Base-by-base conservation (phyloP, 2,329 filamentous ascomycete genomes). In the Diaporthe caulivora region DNA sequence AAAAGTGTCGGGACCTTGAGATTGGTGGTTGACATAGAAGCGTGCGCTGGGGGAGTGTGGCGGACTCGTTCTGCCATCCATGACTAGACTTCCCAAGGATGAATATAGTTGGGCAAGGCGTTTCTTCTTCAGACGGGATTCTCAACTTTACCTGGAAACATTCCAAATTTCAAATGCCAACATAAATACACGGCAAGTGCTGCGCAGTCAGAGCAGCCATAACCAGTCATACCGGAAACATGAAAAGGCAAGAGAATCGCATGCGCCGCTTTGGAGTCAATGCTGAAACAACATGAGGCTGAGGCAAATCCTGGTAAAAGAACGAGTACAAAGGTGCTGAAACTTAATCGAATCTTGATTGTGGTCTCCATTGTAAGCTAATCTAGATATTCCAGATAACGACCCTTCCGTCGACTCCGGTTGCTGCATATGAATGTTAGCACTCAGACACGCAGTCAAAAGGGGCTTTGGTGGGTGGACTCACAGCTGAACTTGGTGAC, bases 401-500 rank as follows among this genome's bases (percentile, higher is more conserved):
- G 77, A 97, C 87, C 79, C 94, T 91, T 76, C 94, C 94, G 81
- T 97, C 94, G 70, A 97, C 93, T 77, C 94, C 94, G 82, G 92
- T 95, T 76, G 93, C 93, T 95, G 79, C 75, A 78, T 74, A 65
- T 49, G 21, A 72, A 65, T 75, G 77, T 82, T 79, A 84, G 80
- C 72, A 55, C 62, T 69, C 21, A 72, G 31, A 74, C 53, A 49
- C 54, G 34, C 67, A 13, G 53, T 37, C 54, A 69, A 79, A 73
- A 76, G 54, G 79, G 7, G 65, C 69, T 64, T 31, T 70, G 10
- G 24, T 31, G 70, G 73, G 47, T 60, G 57, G 78, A 90, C 93
- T 91, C 90, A 95, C 94, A 97, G 85, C 93, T 98, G 79, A 98
- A 96, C 84, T 95, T 95, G 74, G 85, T 89, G 13, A 97, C 91